Conservation (phyloP, 768 basidiomycete species). For the Agrocybe pediades region DNA sequence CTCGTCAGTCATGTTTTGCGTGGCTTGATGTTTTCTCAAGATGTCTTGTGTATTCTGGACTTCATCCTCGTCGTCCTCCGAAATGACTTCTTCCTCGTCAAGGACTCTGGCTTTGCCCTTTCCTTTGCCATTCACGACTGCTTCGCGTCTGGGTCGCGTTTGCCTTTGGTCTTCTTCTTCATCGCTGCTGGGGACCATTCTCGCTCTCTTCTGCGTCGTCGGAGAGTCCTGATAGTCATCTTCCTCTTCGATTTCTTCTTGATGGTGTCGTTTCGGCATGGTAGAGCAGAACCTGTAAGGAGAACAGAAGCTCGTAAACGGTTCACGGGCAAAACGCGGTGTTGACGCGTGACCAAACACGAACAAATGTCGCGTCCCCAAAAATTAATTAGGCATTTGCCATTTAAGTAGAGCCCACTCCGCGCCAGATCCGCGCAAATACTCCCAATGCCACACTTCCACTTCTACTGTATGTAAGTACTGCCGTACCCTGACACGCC, state of each 20-base stretch:
- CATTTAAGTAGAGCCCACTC: too few species aligned
- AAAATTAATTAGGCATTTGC: background rate
- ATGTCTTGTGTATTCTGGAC: constrained; percentile 31
- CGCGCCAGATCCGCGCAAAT: too few species aligned
- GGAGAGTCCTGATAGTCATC: constrained; percentile 24
- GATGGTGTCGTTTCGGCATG: constrained; percentile 61
- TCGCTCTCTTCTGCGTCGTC: constrained; percentile 32
- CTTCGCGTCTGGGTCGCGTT: constrained; percentile 16
- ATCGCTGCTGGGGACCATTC: constrained; percentile 28
- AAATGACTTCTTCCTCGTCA: constrained; percentile 31
- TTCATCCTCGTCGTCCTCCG: constrained; percentile 25
- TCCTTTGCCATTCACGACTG: constrained; percentile 26
- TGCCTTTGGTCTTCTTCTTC: constrained; percentile 22
- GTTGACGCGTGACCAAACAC: constrained; percentile 8
- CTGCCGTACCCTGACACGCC: too few species aligned
- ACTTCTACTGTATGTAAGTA: too few species aligned
- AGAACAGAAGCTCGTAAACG: too few species aligned
- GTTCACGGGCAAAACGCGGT: constrained; percentile 7
- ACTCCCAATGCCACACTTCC: too few species aligned
- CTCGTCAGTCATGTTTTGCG: constrained; percentile 61
- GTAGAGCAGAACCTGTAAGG: background rate
- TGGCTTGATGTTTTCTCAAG: constrained; percentile 31
- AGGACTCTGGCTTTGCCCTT: constrained; percentile 34
- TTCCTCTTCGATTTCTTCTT: constrained; percentile 42
- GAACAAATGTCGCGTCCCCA: constrained; percentile 4